These are phyloP conservation scores for Arthroderma sp. DNA, from an alignment of 2,329 filamentous ascomycete species.

Conservation along the genomic window DNA sequence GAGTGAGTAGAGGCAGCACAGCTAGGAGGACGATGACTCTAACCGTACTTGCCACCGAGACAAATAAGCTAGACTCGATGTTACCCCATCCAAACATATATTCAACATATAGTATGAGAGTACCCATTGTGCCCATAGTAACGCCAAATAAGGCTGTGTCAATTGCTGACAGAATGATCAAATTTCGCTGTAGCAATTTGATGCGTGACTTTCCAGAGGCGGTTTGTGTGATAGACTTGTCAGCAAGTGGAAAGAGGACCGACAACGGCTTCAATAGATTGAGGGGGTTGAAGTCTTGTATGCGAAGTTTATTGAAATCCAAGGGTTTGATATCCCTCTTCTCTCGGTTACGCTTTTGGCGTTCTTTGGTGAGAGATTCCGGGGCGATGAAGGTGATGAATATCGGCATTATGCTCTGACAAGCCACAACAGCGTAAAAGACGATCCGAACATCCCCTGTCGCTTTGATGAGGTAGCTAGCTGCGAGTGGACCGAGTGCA, in stretches of 20 bases:
- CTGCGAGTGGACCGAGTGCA: constrained; percentile 70
- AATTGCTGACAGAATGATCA: constrained; percentile 66
- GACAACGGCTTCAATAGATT: constrained; percentile 68
- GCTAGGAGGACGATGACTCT: constrained; percentile 65
- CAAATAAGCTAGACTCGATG: constrained; percentile 65
- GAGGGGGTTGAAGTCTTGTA: constrained; percentile 31
- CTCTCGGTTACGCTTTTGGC: constrained; percentile 58
- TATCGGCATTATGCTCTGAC: constrained; percentile 61
- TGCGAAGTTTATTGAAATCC: constrained; percentile 24
- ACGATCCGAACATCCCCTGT: constrained; percentile 66
- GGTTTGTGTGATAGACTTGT: constrained; percentile 20
- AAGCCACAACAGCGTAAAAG: constrained; percentile 68
- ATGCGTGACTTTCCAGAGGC: constrained; percentile 46
- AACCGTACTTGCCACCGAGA: constrained; percentile 64
- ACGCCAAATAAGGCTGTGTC: constrained; percentile 75
- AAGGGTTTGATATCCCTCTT: constrained; percentile 43
- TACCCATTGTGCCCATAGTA: constrained; percentile 66
- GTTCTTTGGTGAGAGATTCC: constrained; percentile 67
- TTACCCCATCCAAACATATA: constrained; percentile 73
- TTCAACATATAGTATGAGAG: constrained; percentile 73
- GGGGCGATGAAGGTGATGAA: constrained; percentile 62
- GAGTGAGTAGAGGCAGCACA: constrained; percentile 64
- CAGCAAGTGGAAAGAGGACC: constrained; percentile 56
- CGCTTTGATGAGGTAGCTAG: constrained; percentile 64
- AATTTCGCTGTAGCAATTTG: constrained; percentile 57